Conservation (phyloP, 495 filamentous ascomycete species). For the Penicillium coprophilum region DNA sequence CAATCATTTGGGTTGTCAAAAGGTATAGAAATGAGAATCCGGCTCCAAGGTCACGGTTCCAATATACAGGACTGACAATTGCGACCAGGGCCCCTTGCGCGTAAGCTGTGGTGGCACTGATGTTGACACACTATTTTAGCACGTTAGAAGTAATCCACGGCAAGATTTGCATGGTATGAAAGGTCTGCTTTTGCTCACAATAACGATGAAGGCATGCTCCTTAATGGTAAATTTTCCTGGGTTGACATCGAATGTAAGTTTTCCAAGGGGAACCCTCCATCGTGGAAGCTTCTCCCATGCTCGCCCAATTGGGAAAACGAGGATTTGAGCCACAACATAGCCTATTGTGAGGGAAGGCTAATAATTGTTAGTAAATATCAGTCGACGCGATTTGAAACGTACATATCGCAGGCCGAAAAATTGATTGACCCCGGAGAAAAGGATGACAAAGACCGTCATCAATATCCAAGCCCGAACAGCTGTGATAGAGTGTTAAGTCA, state of each 20-base stretch:
- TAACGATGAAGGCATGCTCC: slow-evolving; percentile 68
- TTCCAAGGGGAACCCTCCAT: slow-evolving; percentile 61
- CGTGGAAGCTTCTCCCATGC: slow-evolving; percentile 51
- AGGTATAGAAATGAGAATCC: slow-evolving; percentile 62
- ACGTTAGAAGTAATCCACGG: not conserved
- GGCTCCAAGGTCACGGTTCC: slow-evolving; percentile 60
- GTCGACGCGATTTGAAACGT: not conserved
- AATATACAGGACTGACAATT: slow-evolving; percentile 51
- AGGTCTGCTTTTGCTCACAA: slow-evolving; percentile 42
- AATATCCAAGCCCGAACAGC: slow-evolving; percentile 31
- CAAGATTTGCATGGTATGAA: not conserved
- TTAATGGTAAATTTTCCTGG: slow-evolving; percentile 69
- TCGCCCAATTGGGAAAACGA: slow-evolving; percentile 57
- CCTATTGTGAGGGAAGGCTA: slow-evolving; percentile 80
- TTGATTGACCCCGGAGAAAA: slow-evolving; percentile 30
- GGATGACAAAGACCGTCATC: slow-evolving; percentile 27
- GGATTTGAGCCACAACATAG: slow-evolving; percentile 61
- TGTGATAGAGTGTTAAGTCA: slow-evolving; percentile 7
- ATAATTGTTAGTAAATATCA: slow-evolving; percentile 29
- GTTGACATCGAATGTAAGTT: slow-evolving; percentile 49
- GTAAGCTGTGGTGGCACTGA: slow-evolving; percentile 48
- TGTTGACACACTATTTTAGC: slow-evolving; percentile 27
- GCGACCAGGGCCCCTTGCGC: slow-evolving; percentile 61
- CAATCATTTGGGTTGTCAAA: slow-evolving; percentile 64
- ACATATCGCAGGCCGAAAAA: slow-evolving; percentile 34